Percentiles rank a stretch among this genome's conserved stretches.
phyloP scores from a whole-genome alignment of 805 yeast genomes.

The Zygotorulaspora danielsina region DNA sequence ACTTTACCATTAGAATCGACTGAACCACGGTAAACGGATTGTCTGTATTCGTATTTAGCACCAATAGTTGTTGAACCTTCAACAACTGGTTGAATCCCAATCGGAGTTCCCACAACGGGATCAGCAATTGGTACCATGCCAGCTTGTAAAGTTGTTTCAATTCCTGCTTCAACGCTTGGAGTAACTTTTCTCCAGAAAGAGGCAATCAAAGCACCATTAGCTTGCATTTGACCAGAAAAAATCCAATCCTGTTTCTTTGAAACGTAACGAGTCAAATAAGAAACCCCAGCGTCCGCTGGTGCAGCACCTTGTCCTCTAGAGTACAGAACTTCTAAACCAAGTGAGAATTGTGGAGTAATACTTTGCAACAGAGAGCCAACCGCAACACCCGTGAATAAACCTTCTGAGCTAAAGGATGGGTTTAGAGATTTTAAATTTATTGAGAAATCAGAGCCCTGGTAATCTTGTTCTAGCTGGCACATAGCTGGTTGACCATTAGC shows the following conservation, averaged over 20 bases:
- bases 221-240: constrained; percentile 88
- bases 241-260: constrained; percentile 73
- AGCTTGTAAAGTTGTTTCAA: constrained; percentile 80
- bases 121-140: constrained; percentile 69
- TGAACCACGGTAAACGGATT: constrained; percentile 92
- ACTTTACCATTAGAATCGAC: constrained; percentile 89
- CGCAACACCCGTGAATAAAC: constrained; percentile 83
- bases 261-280: constrained; percentile 86
- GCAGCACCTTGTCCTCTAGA: constrained; percentile 61
- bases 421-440: constrained; percentile 86
- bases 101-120: constrained; percentile 70
- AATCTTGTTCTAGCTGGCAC: constrained; percentile 95
- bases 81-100: constrained; percentile 76
- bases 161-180: constrained; percentile 91
- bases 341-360: constrained; percentile 72
- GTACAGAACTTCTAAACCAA: constrained; percentile 92
- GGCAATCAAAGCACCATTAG: constrained; percentile 83
- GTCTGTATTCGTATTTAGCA: constrained; percentile 97
- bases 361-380: constrained; percentile 90
- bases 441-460: constrained; percentile 83
- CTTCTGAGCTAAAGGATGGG: constrained; percentile 63
- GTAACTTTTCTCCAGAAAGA: constrained; percentile 93
- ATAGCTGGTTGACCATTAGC: constrained; percentile 86
- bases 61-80: constrained; percentile 93
- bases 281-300: constrained; percentile 88